Percentiles rank a stretch among this genome's conserved stretches.
These are phyloP conservation scores for Calonectria pauciramosa DNA, from an alignment of 2,329 filamentous ascomycete species.

Conservation along the genomic window DNA sequence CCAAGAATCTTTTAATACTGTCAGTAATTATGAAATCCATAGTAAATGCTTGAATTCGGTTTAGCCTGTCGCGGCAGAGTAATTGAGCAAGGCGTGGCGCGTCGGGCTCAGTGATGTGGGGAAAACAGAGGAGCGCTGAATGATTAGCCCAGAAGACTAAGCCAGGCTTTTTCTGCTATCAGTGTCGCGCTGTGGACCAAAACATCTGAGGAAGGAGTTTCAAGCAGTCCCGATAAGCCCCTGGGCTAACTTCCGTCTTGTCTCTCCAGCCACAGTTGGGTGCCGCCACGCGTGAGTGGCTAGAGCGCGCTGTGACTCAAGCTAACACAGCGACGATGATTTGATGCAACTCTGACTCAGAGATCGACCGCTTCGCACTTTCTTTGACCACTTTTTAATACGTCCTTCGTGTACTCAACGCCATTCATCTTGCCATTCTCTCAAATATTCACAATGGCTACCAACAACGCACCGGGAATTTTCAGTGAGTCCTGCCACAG, in stretches of 20 bases:
- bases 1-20: too few species aligned
- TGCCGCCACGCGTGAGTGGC: background rate
- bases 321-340: background rate
- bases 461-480: slow-evolving; percentile 65
- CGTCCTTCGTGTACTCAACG: background rate
- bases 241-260: background rate
- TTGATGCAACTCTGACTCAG: background rate
- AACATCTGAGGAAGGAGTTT: background rate
- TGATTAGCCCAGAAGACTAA: background rate
- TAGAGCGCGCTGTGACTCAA: background rate
- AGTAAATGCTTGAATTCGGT: too few species aligned
- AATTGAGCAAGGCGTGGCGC: background rate
- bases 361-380: background rate
- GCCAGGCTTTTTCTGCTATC: background rate
- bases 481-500: slow-evolving; percentile 44
- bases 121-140: background rate
- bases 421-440: background rate
- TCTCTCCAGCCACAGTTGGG: background rate
- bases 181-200: background rate
- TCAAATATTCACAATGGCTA: slow-evolving; percentile 65
- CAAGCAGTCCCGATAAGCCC: background rate
- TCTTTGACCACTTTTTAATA: background rate
- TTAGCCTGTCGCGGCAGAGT: background rate
- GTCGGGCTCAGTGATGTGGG: background rate
- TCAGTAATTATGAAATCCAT: too few species aligned